Evolutionary conservation across 2,329 filamentous ascomycete species (phyloP), one percentile per base, ranked within the genome.

Genomic region (Talaromyces rugulosus): DNA sequence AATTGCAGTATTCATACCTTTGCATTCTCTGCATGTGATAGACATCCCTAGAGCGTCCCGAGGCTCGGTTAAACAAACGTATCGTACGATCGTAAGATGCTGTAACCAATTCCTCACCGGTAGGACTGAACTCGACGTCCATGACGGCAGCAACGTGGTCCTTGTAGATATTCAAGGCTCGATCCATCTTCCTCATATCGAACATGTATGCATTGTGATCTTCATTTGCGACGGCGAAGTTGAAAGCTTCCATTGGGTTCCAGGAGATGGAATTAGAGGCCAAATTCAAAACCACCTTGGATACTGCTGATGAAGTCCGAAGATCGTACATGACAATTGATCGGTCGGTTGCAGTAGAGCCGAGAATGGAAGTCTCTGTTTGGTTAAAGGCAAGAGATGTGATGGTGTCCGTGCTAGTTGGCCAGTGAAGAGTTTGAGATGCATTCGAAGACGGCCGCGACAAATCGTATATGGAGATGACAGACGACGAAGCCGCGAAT

Each of bases 11-110:
- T 28, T 66, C 74, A 66, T 74, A 79, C 77, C 77, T 86, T 80
- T 98, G 94, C 94, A 97, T 97, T 66, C 95, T 88, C 79, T 97
- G 96, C 18, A 95, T 98, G 80, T 98, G 93, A 78, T 98, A 99
- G 56, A 97, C 87, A 72, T 99, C 95, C 68, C 93, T 85, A 14
- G 90, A 93, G 77, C 95, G 91, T 28, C 94, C 94, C 64, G 88
- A 82, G 66, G 88, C 85, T 61, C 90, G 85, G 73, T 87, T 87
- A 90, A 92, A 98, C 56, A 98, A 80, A 57, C 95, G 87, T 58
- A 99, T 83, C 4, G 92, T 96, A 64, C 92, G 87, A 72, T 96
- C 91, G 78, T 95, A 96, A 0, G 89, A 92, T 5, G 91, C 95
- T 14, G 89, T 91, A 23, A 98, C 92, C 53, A 99, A 85, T 74